Percentiles rank a stretch among this genome's conserved stretches.
Conservation (phyloP, 192 early-diverging fungal genomes). For the Gigaspora rosea region DNA sequence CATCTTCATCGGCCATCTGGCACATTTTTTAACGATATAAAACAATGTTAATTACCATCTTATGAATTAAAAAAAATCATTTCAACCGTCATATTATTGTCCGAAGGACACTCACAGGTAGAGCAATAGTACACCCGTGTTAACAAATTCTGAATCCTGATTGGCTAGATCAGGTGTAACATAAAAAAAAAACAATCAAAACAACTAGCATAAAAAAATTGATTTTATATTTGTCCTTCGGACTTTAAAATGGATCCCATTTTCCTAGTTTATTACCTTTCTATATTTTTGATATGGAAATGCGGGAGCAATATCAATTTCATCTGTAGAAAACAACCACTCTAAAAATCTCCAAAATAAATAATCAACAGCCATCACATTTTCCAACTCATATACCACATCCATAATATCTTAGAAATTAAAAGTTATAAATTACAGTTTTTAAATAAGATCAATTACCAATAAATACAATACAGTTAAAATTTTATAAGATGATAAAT, state of each 20-base stretch:
- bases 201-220: too few relatives aligned
- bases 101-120: too few relatives aligned
- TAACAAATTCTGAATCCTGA: too few relatives aligned
- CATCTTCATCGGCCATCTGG: conserved; percentile 30
- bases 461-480: not conserved
- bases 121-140: too few relatives aligned
- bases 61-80: not conserved
- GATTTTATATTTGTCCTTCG: too few relatives aligned
- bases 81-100: not conserved
- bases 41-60: not conserved
- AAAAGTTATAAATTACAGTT: not conserved
- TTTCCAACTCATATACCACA: conserved; percentile 91
- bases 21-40: conserved; percentile 14
- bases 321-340: conserved; percentile 70
- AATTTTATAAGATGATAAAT: not conserved
- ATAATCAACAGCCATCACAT: conserved; percentile 84
- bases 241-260: too few relatives aligned
- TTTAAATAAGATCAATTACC: not conserved
- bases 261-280: conserved; percentile 45
- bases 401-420: conserved; percentile 67
- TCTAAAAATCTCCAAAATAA: conserved; percentile 81
- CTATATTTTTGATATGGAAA: conserved; percentile 67
- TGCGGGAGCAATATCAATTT: conserved; percentile 71
- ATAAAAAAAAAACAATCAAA: too few relatives aligned
- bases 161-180: too few relatives aligned